phyloP scores from a whole-genome alignment of 306 rosid genomes.

The Datisca glomerata region DNA sequence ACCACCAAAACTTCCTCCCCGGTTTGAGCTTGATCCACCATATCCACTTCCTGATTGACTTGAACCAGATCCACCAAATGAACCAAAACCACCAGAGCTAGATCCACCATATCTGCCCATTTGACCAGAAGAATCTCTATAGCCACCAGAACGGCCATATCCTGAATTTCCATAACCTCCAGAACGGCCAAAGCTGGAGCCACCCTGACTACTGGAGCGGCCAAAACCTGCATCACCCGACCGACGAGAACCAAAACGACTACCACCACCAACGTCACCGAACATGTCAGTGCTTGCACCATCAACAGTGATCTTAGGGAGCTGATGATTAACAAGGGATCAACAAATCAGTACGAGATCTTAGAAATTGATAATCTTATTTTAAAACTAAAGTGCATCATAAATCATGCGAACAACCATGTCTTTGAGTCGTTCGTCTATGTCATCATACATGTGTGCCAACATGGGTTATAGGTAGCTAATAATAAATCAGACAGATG shows the following conservation, averaged over 20 bases:
- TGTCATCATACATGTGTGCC: no score
- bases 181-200: constrained; percentile 36
- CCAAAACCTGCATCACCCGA: constrained; percentile 28
- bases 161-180: constrained; percentile 27
- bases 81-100: constrained; percentile 32
- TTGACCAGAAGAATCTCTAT: constrained; percentile 22
- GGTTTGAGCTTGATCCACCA: constrained; percentile 31
- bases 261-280: constrained; percentile 37
- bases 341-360: no score
- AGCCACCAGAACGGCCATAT: constrained; percentile 33
- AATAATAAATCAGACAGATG: no score
- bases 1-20: constrained; percentile 40
- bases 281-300: constrained; percentile 31
- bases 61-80: constrained; percentile 29
- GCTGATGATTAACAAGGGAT: constrained; percentile 40
- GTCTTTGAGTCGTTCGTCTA: no score
- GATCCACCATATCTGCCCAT: constrained; percentile 24
- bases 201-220: constrained; percentile 24
- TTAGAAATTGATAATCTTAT: no score
- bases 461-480: no score
- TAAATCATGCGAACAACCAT: no score
- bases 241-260: constrained; percentile 24
- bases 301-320: constrained; percentile 56
- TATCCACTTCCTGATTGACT: constrained; percentile 27
- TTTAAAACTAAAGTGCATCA: no score